phyloP scores from a whole-genome alignment of 1,139 yeast genomes.

The Geotrichum australiense region DNA sequence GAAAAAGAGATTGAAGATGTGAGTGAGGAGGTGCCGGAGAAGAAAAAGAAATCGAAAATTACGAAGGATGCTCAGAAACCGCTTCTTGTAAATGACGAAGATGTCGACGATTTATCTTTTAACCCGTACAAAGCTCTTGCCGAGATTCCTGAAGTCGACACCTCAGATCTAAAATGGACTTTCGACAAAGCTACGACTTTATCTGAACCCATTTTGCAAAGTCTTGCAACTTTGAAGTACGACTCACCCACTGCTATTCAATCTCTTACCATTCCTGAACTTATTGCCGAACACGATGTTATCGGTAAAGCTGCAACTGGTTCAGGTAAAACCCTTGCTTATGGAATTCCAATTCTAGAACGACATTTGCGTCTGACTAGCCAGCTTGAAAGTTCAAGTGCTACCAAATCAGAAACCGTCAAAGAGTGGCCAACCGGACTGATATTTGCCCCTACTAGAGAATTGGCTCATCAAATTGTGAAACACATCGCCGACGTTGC shows the following conservation, averaged over 20 bases:
- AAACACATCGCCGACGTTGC: slow-evolving; percentile 64
- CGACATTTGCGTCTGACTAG: slow-evolving; percentile 30
- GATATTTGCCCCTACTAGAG: slow-evolving; percentile 92
- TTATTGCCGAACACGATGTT: slow-evolving; percentile 67
- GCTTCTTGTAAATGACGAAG: slow-evolving; percentile 12
- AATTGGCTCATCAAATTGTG: slow-evolving; percentile 89
- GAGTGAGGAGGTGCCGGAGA: slow-evolving; percentile 24
- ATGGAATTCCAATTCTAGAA: slow-evolving; percentile 90
- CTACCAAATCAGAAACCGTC: slow-evolving; percentile 18
- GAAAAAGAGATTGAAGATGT: slow-evolving; percentile 17
- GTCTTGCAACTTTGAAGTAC: slow-evolving; percentile 54
- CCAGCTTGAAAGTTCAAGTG: slow-evolving; percentile 18
- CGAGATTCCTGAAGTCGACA: slow-evolving; percentile 22
- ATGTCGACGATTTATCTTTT: slow-evolving; percentile 19
- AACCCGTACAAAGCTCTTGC: slow-evolving; percentile 19
- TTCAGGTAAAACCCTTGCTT: slow-evolving; percentile 94
- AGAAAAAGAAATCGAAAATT: slow-evolving; percentile 22
- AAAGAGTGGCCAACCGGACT: slow-evolving; percentile 56
- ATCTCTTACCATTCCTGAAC: slow-evolving; percentile 64
- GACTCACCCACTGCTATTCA: slow-evolving; percentile 79
- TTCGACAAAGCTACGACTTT: slow-evolving; percentile 32
- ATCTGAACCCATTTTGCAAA: slow-evolving; percentile 51
- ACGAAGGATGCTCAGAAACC: slow-evolving; percentile 16
- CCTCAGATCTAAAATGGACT: slow-evolving; percentile 24
- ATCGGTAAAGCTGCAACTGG: slow-evolving; percentile 98